Evolutionary conservation across 192 early-diverging fungal species (phyloP), one percentile per base, ranked within the genome.

Genomic region (Rhizoclosmatium globosum): DNA sequence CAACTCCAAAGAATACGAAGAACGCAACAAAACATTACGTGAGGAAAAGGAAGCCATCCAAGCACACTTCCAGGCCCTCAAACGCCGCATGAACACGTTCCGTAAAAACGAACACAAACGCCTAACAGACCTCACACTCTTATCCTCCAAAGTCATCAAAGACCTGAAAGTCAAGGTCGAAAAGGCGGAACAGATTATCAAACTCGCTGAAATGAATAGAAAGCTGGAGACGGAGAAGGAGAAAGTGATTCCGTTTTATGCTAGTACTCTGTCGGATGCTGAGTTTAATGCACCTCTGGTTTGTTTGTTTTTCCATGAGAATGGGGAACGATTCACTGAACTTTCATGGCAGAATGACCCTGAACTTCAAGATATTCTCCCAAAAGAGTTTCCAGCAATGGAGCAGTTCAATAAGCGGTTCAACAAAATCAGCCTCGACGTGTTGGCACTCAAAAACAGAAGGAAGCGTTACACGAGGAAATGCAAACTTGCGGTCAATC

Each of bases 141-240:
- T 89, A 39, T 84, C 81, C 53, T 85, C 82, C 60, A 77, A 78
- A 15, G 84, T 82, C 3, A 71, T 90, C 44, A 87, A 88, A 65
- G 83, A 81, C 9, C 71, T 91, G 64, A 21, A 82, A 31, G 76
- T 39, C 58, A 88, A 88, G 69, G 88, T 91, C 3, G 84, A 84
- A 7, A 85, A 83, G 70, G 90, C 90, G 2, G 90, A 91, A 72
- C 85, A 82, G 82, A 91, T 91, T 50, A 85, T 91, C 59, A 82
- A 84, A 65, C 47, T 91, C 46, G 88, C 90, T 2, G 90, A 91
- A 80, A 91, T 91, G 90, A 91, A 91, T 65, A 31, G 87, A 61
- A 91, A 90, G 71, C 68, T 91, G 53, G 90, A 91, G 78, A 90
- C 87, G 43, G 89, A 90, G 77, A 83, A 82, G 73, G 90, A 91